Evolutionary conservation across 176 grass and related monocot species (phyloP).

Genomic region (Oryza nivara): DNA sequence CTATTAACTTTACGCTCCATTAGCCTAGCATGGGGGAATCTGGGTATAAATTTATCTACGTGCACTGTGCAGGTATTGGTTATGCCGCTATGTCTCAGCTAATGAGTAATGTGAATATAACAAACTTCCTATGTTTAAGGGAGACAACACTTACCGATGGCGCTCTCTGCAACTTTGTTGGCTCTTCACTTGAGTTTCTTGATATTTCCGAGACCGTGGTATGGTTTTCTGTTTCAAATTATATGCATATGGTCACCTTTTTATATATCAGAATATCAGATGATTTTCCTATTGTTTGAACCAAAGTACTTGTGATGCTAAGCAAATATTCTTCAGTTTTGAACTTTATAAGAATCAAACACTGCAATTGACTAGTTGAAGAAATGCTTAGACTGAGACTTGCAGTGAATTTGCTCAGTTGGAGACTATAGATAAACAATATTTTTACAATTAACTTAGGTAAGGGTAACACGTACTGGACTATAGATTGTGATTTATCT

Average conservation of each 20-base stretch:
- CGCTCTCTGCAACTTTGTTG: conserved; percentile 54
- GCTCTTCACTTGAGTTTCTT: conserved; percentile 67
- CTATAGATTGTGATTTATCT: neutral
- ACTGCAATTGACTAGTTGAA: conserved; percentile 16
- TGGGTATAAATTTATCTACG: conserved; percentile 26
- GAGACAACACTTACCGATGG: conserved; percentile 65
- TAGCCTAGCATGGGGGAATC: neutral
- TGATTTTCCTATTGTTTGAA: conserved; percentile 1
- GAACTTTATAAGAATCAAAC: conserved; percentile 15
- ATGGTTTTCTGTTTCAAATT: conserved; percentile 29
- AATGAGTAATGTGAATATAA: conserved; percentile 42
- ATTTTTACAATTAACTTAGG: neutral
- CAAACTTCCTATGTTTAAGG: conserved; percentile 61
- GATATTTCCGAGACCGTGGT: conserved; percentile 85
- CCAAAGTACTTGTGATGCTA: conserved; percentile 4
- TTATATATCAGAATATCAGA: conserved; percentile 7
- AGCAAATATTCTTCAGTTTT: conserved; percentile 37
- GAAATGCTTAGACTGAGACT: neutral
- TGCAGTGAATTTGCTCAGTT: neutral
- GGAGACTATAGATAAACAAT: conserved; percentile 16
- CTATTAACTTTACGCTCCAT: neutral
- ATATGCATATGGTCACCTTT: conserved; percentile 12
- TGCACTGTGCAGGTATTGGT: conserved; percentile 33
- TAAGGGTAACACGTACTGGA: neutral
- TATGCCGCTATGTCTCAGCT: conserved; percentile 55